These are phyloP conservation scores for Trichophyton schoenleinii DNA, from an alignment of 2,329 filamentous ascomycete genomes.

Conservation along the genomic window DNA sequence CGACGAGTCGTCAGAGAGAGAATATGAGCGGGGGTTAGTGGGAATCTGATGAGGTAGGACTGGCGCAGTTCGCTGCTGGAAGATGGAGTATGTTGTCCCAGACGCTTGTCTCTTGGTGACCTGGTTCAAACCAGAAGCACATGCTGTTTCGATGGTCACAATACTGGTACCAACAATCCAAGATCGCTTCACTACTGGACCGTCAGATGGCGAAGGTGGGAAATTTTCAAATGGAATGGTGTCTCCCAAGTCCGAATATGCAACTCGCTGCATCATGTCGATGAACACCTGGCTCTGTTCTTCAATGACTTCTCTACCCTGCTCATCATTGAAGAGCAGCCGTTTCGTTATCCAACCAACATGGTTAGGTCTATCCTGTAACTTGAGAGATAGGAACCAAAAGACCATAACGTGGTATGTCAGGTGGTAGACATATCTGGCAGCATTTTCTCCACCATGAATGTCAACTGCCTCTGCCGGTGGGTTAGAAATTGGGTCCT, in stretches of 20 bases:
- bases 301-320: slow-evolving; percentile 64
- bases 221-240: slow-evolving; percentile 34
- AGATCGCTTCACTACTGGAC: slow-evolving; percentile 33
- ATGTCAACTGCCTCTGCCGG: slow-evolving; percentile 23
- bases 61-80: slow-evolving; percentile 36
- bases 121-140: slow-evolving; percentile 36
- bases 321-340: slow-evolving; percentile 61
- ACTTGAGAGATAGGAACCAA: slow-evolving; percentile 85
- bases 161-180: slow-evolving; percentile 43
- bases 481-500: slow-evolving; percentile 25
- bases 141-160: slow-evolving; percentile 38
- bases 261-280: slow-evolving; percentile 84
- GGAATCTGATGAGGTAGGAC: slow-evolving; percentile 35
- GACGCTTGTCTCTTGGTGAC: slow-evolving; percentile 41
- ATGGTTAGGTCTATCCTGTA: slow-evolving; percentile 69
- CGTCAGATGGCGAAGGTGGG: slow-evolving; percentile 30
- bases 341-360: slow-evolving; percentile 85
- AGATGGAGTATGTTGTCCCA: slow-evolving; percentile 38
- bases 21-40: slow-evolving; percentile 27
- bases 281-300: slow-evolving; percentile 89
- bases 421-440: slow-evolving; percentile 84
- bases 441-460: slow-evolving; percentile 57
- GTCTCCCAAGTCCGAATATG: slow-evolving; percentile 75
- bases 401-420: slow-evolving; percentile 94
- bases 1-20: slow-evolving; percentile 24